Conservation (phyloP, 331 rosid genomes). For the Saraca asoca region DNA sequence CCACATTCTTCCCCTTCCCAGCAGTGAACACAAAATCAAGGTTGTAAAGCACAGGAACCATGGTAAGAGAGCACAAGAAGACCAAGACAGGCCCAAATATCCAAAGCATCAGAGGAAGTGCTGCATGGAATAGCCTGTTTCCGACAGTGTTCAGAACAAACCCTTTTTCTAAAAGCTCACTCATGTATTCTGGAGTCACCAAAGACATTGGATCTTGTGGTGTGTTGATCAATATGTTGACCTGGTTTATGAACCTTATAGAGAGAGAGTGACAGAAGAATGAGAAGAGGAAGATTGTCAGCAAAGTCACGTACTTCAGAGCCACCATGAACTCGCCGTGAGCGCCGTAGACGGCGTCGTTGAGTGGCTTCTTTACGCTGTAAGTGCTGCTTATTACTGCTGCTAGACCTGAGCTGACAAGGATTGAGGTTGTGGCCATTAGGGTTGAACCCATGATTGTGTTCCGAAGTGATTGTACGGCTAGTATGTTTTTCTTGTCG, state of each 20-base stretch:
- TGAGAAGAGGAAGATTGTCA: slow-evolving; percentile 76
- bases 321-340: slow-evolving; percentile 93
- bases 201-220: slow-evolving; percentile 57
- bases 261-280: slow-evolving; percentile 90
- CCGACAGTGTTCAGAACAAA: slow-evolving; percentile 72
- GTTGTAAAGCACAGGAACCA: slow-evolving; percentile 85
- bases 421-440: slow-evolving; percentile 92
- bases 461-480: slow-evolving; percentile 86
- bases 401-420: slow-evolving; percentile 78
- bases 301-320: slow-evolving; percentile 73
- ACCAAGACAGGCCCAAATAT: slow-evolving; percentile 92
- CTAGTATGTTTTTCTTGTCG: slow-evolving; percentile 88
- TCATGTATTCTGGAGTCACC: slow-evolving; percentile 59
- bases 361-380: slow-evolving; percentile 78
- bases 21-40: slow-evolving; percentile 59
- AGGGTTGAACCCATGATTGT: slow-evolving; percentile 89
- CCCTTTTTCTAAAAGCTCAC: slow-evolving; percentile 73
- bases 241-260: slow-evolving; percentile 82
- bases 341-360: slow-evolving; percentile 78
- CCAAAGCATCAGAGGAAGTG: slow-evolving; percentile 83
- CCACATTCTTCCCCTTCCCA: slow-evolving; percentile 33
- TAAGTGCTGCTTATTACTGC: slow-evolving; percentile 95
- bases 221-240: slow-evolving; percentile 74
- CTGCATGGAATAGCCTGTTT: slow-evolving; percentile 78
- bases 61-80: slow-evolving; percentile 60